Evolutionary conservation across 805 yeast genomes (phyloP).

Genomic region (Teunomyces barrocoloradensis): DNA sequence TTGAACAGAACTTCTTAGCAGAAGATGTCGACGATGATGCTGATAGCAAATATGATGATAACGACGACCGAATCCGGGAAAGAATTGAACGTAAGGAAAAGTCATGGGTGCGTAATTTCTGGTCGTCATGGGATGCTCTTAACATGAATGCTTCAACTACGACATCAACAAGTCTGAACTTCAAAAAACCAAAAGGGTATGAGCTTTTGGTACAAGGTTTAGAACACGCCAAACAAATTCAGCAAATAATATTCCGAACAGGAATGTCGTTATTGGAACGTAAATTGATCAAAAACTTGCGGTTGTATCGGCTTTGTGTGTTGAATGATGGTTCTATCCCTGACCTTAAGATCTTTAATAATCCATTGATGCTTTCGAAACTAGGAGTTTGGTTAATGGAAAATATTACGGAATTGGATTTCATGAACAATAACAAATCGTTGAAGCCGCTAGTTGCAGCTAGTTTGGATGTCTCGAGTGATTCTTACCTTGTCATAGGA

Average conservation of each 20-base stretch:
- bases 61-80: constrained; percentile 15
- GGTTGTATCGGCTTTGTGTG: constrained; percentile 82
- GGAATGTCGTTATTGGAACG: constrained; percentile 90
- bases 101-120: constrained; percentile 71
- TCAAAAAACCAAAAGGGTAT: constrained; percentile 40
- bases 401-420: constrained; percentile 77
- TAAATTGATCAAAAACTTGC: constrained; percentile 70
- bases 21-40: constrained; percentile 11
- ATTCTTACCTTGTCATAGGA: constrained; percentile 85
- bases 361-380: constrained; percentile 81
- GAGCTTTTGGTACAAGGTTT: constrained; percentile 66
- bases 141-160: constrained; percentile 26
- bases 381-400: constrained; percentile 91
- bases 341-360: constrained; percentile 70
- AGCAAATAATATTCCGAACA: constrained; percentile 78
- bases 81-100: constrained; percentile 47
- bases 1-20: constrained; percentile 32
- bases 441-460: constrained; percentile 84
- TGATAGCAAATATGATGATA: constrained; percentile 20
- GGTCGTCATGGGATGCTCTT: constrained; percentile 60
- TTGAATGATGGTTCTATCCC: constrained; percentile 77
- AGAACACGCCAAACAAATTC: constrained; percentile 79
- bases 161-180: constrained; percentile 6
- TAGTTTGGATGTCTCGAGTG: constrained; percentile 66
- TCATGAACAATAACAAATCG: constrained; percentile 27